These are phyloP conservation scores for Neostapfia colusana DNA, from an alignment of 176 grass and related monocot species.

Conservation along the genomic window DNA sequence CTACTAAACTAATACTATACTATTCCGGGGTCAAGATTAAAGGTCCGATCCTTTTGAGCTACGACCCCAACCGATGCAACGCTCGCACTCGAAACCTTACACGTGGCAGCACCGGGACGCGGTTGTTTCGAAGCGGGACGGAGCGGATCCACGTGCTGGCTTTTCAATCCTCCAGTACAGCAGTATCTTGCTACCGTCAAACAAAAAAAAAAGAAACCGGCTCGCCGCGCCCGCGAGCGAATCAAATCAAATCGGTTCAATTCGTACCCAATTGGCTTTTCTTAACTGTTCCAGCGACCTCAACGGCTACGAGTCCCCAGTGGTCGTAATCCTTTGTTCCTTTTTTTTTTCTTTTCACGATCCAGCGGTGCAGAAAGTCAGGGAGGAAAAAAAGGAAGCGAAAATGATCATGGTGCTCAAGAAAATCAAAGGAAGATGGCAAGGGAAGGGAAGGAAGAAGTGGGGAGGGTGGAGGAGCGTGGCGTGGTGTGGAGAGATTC, in stretches of 20 bases:
- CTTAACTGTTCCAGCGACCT: background rate
- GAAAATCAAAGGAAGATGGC: background rate
- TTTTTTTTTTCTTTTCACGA: background rate
- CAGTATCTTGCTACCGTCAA: background rate
- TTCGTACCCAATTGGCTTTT: background rate
- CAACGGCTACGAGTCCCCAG: background rate
- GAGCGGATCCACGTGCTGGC: slow-evolving; percentile 32
- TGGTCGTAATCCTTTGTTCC: background rate
- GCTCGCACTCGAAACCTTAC: background rate
- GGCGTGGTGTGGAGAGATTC: slow-evolving; percentile 55
- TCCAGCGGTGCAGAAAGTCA: background rate
- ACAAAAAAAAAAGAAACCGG: background rate
- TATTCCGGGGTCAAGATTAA: background rate
- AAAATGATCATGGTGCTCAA: background rate
- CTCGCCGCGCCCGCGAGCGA: background rate
- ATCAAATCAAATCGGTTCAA: slow-evolving; percentile 10
- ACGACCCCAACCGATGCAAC: background rate
- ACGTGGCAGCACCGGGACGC: background rate
- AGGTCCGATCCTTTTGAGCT: background rate
- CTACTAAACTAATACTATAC: too few species aligned
- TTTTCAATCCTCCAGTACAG: slow-evolving; percentile 10
- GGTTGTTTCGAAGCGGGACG: background rate
- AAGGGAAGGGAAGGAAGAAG: background rate
- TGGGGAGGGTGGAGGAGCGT: background rate
- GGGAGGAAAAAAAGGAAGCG: background rate